Evolutionary conservation across 2,329 filamentous ascomycete species (phyloP).

Genomic region (Monosporascus cannonballus): DNA sequence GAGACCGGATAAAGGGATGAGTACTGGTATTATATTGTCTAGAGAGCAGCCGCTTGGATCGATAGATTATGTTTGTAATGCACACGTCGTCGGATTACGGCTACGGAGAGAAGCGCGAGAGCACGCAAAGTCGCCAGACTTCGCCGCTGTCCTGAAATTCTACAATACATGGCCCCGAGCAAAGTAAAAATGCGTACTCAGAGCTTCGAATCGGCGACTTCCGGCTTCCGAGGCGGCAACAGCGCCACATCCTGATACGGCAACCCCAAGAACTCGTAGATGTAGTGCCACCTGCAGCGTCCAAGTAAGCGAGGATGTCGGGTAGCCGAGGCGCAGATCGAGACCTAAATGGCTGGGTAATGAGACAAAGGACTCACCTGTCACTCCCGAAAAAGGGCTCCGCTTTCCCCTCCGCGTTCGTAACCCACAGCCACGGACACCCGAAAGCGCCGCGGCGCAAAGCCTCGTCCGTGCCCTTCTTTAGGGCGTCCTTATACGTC

Average conservation of each 20-base stretch:
- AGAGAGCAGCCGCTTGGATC: too few species aligned
- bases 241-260: conserved; percentile 51
- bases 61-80: too few species aligned
- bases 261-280: conserved; percentile 61
- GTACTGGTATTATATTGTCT: too few species aligned
- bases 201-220: conserved; percentile 28
- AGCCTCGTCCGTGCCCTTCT: conserved; percentile 53
- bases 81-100: too few species aligned
- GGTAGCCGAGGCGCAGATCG: background rate
- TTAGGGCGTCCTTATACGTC: conserved; percentile 40
- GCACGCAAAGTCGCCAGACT: too few species aligned
- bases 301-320: background rate
- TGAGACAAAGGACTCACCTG: conserved; percentile 33
- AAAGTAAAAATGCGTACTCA: background rate
- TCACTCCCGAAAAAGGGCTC: conserved; percentile 77
- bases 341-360: background rate
- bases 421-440: conserved; percentile 69
- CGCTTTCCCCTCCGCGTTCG: conserved; percentile 47
- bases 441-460: conserved; percentile 67
- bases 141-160: too few species aligned
- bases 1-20: too few species aligned
- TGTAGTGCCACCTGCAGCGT: conserved; percentile 52
- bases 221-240: conserved; percentile 18
- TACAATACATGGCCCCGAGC: too few species aligned
- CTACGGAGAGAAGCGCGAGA: too few species aligned